Evolutionary conservation across 2,329 filamentous ascomycete species (phyloP).

Genomic region (Fusarium algeriense): DNA sequence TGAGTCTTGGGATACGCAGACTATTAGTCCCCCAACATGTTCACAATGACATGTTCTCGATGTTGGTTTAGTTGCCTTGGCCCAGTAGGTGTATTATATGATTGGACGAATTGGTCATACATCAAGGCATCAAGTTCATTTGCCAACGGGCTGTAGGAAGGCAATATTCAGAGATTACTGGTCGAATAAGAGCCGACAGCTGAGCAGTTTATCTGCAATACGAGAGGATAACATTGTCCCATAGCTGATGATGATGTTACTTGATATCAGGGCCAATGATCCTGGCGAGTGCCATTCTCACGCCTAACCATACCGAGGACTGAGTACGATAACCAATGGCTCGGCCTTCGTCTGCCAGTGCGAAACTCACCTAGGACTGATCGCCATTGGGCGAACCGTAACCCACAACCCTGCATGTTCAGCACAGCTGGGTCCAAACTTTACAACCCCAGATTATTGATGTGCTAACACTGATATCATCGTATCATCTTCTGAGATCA

Average conservation of each 20-base stretch:
- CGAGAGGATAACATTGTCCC: not conserved
- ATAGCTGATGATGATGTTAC: not conserved
- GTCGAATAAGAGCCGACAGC: not conserved
- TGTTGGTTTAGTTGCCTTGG: not conserved
- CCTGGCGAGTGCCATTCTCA: not conserved
- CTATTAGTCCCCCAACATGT: not conserved
- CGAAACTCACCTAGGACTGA: slow-evolving; percentile 1
- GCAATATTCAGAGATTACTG: not conserved
- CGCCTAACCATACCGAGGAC: not conserved
- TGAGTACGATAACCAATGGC: not conserved
- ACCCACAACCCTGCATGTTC: slow-evolving; percentile 12
- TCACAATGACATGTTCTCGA: not conserved
- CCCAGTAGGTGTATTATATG: not conserved
- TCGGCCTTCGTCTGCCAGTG: not conserved
- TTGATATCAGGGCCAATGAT: not conserved
- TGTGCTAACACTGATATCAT: slow-evolving; percentile 36
- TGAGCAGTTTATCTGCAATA: not conserved
- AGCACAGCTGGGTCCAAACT: slow-evolving; percentile 8
- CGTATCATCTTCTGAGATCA: slow-evolving; percentile 28
- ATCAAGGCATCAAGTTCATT: not conserved
- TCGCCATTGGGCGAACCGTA: slow-evolving; percentile 29
- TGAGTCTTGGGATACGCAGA: not conserved
- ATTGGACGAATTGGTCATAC: not conserved
- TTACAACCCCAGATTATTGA: slow-evolving; percentile 18
- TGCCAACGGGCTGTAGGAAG: not conserved